Evolutionary conservation across 306 rosid genomes (phyloP).

Genomic region (Cucurbita ficifolia): DNA sequence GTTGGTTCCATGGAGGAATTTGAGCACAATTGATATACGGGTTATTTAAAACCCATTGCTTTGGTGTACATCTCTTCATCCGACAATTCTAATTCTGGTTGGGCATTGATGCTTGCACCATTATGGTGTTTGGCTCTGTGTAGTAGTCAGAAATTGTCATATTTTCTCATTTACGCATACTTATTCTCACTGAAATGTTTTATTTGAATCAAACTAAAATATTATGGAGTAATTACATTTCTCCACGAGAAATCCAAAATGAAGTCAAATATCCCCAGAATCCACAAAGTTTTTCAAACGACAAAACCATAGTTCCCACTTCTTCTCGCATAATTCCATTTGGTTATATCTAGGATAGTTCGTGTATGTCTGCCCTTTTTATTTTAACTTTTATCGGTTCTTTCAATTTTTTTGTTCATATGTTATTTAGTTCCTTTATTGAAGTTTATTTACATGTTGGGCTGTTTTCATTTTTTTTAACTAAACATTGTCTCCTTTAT

Average conservation of each 20-base stretch:
- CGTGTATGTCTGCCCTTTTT: background rate
- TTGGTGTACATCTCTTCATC: background rate
- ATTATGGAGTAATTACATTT: background rate
- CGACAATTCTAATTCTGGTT: background rate
- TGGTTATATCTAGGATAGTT: background rate
- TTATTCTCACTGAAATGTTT: background rate
- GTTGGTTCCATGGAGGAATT: background rate
- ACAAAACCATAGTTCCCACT: background rate
- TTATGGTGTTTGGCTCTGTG: background rate
- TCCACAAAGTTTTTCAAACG: background rate
- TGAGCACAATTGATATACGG: background rate
- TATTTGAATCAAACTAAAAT: background rate
- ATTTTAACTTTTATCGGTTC: background rate
- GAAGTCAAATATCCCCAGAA: background rate
- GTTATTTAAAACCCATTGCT: background rate
- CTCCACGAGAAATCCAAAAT: background rate
- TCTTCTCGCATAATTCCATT: background rate
- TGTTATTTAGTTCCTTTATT: background rate
- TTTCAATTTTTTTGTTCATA: background rate
- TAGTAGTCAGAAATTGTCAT: background rate
- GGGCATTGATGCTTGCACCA: background rate
- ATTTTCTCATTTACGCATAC: background rate
- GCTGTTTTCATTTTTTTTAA: background rate
- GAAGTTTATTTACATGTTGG: background rate
- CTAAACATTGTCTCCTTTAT: background rate